Evolutionary conservation across 2,329 filamentous ascomycete species (phyloP), one percentile per base, ranked within the genome.

Genomic region (Immersiporthe knoxdaviesiana): DNA sequence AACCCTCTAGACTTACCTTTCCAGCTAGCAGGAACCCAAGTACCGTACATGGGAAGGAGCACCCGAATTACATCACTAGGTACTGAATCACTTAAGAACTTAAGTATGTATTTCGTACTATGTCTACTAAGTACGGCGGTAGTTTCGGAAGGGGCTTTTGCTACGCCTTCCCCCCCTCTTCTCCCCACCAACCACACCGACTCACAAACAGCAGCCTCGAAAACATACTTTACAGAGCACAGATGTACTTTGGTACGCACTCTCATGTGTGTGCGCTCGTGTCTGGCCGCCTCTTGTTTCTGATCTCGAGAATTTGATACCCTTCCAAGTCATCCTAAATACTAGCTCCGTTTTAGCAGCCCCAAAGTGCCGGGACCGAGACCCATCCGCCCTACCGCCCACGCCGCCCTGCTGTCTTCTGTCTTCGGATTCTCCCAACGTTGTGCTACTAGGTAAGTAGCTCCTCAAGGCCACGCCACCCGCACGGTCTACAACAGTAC

Each of bases 331-430:
- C 21, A 2, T n/a, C 3, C 18, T 47, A 10, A 6, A 30, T 56
- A 12, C 52, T 56, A 56, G 52, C 52, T 30, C 27, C 24, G 27
- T 56, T 30, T 56, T 56, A 56, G 52, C 52, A 56, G 52, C 27
- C 27, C 52, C 52, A 56, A 16, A 56, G 24, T 56, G 27, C 52
- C 52, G 52, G 52, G 12, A 27, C 24, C 52, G 4, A n/a, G 35
- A 35, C 35, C 35, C 35, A 35, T 35, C 35, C 50, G 24, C n/a
- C 50, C 3, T 47, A 18, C 44, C 44, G 8, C 8, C 35, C 35
- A 35, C 35, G 18, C 44, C 37, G 18, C 44, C 44, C 44, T 47
- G n/a, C 44, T 47, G 44, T 47, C 52, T 16, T 47, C 52, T 16
- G 24, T 30, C 24, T 30, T 6, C 24, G 24, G 5, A 16, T 30